phyloP scores from a whole-genome alignment of 441 rosid genomes.

The Erodium moschatum region DNA sequence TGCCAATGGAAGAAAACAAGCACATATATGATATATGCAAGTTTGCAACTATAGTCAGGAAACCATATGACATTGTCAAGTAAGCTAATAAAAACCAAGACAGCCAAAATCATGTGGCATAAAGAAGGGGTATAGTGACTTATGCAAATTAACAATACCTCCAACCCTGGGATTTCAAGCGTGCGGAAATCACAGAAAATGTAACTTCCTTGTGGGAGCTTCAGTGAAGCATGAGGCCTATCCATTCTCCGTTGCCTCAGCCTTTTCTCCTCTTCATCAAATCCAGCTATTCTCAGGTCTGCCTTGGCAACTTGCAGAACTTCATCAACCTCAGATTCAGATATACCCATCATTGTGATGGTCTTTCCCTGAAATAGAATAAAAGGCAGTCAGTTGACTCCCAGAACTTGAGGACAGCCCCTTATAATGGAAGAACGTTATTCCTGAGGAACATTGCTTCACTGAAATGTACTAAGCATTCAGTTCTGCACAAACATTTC shows the following conservation, averaged over 20 bases:
- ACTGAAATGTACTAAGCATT: neutral
- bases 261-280: slow-evolving; percentile 83
- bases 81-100: neutral
- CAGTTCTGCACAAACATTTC: slow-evolving; percentile 1
- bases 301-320: slow-evolving; percentile 41
- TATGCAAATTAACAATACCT: slow-evolving; percentile 33
- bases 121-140: neutral
- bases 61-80: neutral
- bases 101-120: neutral
- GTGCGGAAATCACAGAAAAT: slow-evolving; percentile 70
- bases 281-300: slow-evolving; percentile 73
- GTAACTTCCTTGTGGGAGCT: slow-evolving; percentile 72
- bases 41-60: neutral
- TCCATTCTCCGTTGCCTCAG: slow-evolving; percentile 38
- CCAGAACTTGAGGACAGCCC: neutral
- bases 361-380: slow-evolving; percentile 42
- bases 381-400: slow-evolving; percentile 10
- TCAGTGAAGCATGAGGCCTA: slow-evolving; percentile 26
- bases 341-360: slow-evolving; percentile 87
- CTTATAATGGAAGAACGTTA: neutral
- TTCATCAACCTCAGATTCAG: slow-evolving; percentile 55
- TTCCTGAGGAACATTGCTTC: neutral
- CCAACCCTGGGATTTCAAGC: slow-evolving; percentile 67
- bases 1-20: neutral
- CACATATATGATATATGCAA: neutral